phyloP scores from a whole-genome alignment of 164 flowering plant species.

The Vitis rupestris region DNA sequence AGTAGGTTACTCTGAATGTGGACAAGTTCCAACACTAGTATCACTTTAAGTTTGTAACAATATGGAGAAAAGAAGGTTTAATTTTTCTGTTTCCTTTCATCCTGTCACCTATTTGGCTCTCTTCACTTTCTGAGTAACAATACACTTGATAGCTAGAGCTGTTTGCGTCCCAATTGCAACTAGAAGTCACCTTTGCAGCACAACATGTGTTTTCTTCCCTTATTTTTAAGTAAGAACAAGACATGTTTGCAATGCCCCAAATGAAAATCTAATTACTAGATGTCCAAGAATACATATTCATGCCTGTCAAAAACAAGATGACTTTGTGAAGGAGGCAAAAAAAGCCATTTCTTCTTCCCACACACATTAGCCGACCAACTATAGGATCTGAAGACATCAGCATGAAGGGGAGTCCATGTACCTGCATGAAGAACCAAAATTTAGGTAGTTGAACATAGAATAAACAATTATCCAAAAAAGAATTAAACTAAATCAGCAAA shows the following conservation, averaged over 20 bases:
- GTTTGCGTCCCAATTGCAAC: too few species aligned
- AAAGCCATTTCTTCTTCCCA: conserved; percentile 86
- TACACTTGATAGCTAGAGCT: too few species aligned
- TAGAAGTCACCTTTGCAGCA: too few species aligned
- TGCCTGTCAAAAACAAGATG: conserved; percentile 88
- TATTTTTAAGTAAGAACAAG: neutral
- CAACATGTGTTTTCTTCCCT: too few species aligned
- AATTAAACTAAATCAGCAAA: too few species aligned
- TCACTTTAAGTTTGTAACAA: too few species aligned
- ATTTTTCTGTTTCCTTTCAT: too few species aligned
- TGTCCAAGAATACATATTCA: conserved; percentile 6
- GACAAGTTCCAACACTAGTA: too few species aligned
- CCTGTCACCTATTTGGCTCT: too few species aligned
- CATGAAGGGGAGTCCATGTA: conserved; percentile 99
- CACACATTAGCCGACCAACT: conserved; percentile 99
- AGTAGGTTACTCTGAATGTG: too few species aligned
- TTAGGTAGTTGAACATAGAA: neutral
- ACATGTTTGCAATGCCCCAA: neutral
- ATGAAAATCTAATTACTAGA: neutral
- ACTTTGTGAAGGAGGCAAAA: conserved; percentile 75
- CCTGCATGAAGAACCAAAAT: conserved; percentile 41
- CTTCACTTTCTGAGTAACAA: too few species aligned
- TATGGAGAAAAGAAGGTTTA: too few species aligned
- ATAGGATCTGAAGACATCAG: conserved; percentile 95
- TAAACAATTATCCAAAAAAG: conserved; percentile 2